Evolutionary conservation across 352 stramenopile genomes (phyloP), one percentile per base, ranked within the genome.

Genomic region (Phytopythium sindhum): DNA sequence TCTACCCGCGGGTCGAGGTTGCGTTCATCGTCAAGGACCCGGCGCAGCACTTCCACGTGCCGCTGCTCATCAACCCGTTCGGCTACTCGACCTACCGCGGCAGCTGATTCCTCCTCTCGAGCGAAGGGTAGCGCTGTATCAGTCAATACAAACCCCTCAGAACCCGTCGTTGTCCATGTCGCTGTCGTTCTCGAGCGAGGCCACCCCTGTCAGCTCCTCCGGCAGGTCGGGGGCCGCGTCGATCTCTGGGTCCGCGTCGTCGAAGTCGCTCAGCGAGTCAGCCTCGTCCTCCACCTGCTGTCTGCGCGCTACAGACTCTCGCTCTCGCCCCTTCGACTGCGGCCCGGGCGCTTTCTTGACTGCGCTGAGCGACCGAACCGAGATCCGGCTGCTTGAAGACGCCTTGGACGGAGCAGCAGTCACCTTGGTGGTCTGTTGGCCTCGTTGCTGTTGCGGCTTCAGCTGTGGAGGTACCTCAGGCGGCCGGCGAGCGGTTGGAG

Each of bases 21-120:
- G 69, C 74, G 24, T 97, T 97, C 61, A 33, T 86, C 21, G 78
- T 97, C 44, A 82, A 84, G 44, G 73, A 93, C 61, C 73, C 75
- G 12, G 73, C 68, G 4, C 74, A 92, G 67, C 90, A 97, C 65
- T 97, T 91, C 68, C 90, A 97, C 67, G 86, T 97, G 57, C 90
- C 90, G 55, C 74, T 97, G 58, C 83, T 97, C 24, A 80, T 97
- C 66, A 96, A 89, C 61, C 90, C 90, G 14, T 97, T 95, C 56
- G 89, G 89, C 2, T 96, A 91, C 72, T 95, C 83, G 37, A 97
- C 90, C 15, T 97, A 97, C 70, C 84, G 90, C 60, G 90, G 89
- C 17, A 95, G 85, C 63, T 96, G 79, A 73, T 24, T 21, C 42
- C n/a, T 6, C 14, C 39, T 15, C 15, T 50, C 21, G 42, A 23